phyloP scores from a whole-genome alignment of 176 grass and related monocot species.

The Eragrostis nindensis region DNA sequence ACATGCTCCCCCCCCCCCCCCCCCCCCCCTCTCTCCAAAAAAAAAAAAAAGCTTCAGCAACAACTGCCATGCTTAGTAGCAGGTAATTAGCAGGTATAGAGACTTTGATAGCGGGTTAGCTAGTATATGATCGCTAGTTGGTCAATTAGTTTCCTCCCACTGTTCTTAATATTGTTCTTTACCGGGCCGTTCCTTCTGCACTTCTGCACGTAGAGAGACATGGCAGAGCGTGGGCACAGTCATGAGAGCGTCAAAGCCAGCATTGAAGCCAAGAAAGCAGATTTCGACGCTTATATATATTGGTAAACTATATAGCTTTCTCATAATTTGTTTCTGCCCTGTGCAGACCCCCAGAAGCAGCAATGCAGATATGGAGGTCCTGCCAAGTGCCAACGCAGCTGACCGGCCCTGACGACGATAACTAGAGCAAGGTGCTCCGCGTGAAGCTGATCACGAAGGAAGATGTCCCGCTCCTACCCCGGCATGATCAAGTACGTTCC shows the following conservation, averaged over 20 bases:
- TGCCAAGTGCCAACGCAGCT: constrained; percentile 86
- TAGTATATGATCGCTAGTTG: too few relatives aligned
- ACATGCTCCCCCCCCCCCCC: too few relatives aligned
- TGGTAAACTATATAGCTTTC: constrained; percentile 52
- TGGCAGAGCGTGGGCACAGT: constrained; percentile 92
- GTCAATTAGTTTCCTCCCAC: too few relatives aligned
- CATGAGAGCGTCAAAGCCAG: constrained; percentile 90
- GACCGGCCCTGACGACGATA: constrained; percentile 89
- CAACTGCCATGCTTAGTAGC: too few relatives aligned
- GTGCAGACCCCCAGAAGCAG: constrained; percentile 85
- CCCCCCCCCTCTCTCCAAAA: too few relatives aligned
- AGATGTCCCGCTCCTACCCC: constrained; percentile 81
- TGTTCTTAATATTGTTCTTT: too few relatives aligned
- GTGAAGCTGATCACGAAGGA: constrained; percentile 88
- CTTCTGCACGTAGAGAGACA: constrained; percentile 71
- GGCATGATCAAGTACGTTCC: constrained; percentile 86
- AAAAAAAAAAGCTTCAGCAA: too few relatives aligned
- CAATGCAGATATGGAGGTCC: constrained; percentile 82
- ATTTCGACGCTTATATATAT: constrained; percentile 85
- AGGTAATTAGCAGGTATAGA: too few relatives aligned
- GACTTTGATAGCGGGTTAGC: too few relatives aligned
- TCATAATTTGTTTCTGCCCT: neutral
- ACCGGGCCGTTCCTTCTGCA: too few relatives aligned
- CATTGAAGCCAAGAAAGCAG: constrained; percentile 77
- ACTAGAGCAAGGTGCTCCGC: constrained; percentile 75